These are phyloP conservation scores for Setaria italica DNA, from an alignment of 202 grass and related monocot genomes.

Conservation along the genomic window DNA sequence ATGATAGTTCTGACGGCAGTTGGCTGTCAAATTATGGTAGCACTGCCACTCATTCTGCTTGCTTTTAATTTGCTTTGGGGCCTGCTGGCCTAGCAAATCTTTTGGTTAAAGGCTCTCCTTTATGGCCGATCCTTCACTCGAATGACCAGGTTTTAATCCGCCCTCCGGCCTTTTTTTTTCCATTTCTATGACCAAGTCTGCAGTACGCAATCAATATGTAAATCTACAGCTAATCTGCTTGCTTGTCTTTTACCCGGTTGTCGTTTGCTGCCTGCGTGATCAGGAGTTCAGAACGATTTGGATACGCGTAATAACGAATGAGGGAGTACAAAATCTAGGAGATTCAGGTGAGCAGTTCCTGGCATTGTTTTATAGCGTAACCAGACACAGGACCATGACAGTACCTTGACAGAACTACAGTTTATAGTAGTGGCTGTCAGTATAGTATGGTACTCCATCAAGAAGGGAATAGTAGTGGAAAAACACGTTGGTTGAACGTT, in stretches of 20 bases:
- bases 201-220: neutral
- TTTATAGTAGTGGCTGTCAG: neutral
- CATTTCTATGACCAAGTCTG: too few species aligned
- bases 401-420: neutral
- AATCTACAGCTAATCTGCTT: neutral
- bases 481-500: neutral
- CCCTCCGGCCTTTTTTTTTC: too few species aligned
- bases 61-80: neutral
- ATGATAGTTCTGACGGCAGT: slow-evolving; percentile 29
- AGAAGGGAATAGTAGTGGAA: neutral
- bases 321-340: neutral
- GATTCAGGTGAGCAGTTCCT: slow-evolving; percentile 13
- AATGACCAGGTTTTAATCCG: neutral
- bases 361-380: neutral
- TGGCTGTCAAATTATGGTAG: slow-evolving; percentile 33
- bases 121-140: neutral
- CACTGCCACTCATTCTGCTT: neutral
- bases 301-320: neutral
- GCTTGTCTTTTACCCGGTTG: slow-evolving; percentile 17
- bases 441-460: neutral
- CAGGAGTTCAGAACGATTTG: neutral
- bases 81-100: slow-evolving; percentile 22
- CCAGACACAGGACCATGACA: neutral
- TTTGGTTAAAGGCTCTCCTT: slow-evolving; percentile 9
- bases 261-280: slow-evolving; percentile 14